Conservation (phyloP, 768 basidiomycete genomes). For the Lepiota venenata region DNA sequence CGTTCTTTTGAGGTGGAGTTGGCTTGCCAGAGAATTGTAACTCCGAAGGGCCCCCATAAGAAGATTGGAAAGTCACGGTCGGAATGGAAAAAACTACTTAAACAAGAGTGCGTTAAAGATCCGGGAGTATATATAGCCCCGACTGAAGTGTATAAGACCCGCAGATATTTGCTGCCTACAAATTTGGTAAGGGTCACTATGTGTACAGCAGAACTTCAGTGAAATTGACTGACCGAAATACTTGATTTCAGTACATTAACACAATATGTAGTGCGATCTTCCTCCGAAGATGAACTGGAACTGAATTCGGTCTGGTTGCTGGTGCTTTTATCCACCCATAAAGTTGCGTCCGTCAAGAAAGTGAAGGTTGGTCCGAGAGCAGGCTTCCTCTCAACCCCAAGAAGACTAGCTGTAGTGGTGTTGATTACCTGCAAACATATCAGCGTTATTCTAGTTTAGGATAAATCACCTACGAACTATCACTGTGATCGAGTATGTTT, state of each 20-base stretch:
- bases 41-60: background rate
- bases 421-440: conserved; percentile 53
- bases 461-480: conserved; percentile 40
- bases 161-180: background rate
- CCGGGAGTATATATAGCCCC: background rate
- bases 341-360: conserved; percentile 65
- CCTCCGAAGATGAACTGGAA: background rate
- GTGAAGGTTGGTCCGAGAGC: conserved; percentile 76
- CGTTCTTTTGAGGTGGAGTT: background rate
- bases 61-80: background rate
- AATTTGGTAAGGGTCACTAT: background rate
- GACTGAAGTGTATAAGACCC: conserved; percentile 4
- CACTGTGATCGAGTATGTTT: conserved; percentile 39
- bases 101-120: background rate
- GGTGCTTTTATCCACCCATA: conserved; percentile 53
- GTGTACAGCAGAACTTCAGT: background rate
- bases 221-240: conserved; percentile 17
- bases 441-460: background rate
- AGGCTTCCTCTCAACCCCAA: conserved; percentile 46
- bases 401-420: conserved; percentile 34
- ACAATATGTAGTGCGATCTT: conserved; percentile 8
- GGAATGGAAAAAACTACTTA: background rate
- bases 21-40: background rate
- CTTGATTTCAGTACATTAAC: conserved; percentile 19
- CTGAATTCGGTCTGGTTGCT: background rate